Evolutionary conservation across 2,329 filamentous ascomycete genomes (phyloP), one percentile per base, ranked within the genome.

Genomic region (Botrytis fabae): DNA sequence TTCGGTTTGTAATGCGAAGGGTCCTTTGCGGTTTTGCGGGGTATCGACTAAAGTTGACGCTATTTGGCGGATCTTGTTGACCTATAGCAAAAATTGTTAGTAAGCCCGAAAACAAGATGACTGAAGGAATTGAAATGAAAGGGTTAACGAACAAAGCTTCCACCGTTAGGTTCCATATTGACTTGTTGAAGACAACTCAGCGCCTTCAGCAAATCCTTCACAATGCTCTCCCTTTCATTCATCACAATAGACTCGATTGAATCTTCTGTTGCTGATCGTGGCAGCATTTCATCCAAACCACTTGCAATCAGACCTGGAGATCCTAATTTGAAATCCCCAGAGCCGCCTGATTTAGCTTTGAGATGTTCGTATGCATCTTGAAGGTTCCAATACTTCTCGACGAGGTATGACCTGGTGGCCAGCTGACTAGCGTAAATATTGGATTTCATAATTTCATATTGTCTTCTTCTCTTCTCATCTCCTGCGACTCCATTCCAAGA

Each of bases 361-460:
- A 86, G 83, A 28, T 83, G 80, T 60, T 88, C 83, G 77, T 91
- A 88, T 1, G 90, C 88, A 70, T 94, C 92, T 54, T 90, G 89
- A 1, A 96, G 85, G 77, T 90, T 90, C 81, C 93, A 93, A 82
- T 95, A 97, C 76, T 94, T 91, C 81, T 97, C 93, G 0, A 97
- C 93, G 73, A 95, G 90, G 80, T 94, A 95, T 0, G 93, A 95
- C 38, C 94, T 88, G 0, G 93, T 97, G 3, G 91, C 90, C 16
- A 97, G 85, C 78, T 94, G 92, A 9, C 92, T 95, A 2, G 91
- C 90, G 79, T 95, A 94, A 57, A 97, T 93, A 81, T 97, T 97
- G 10, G 93, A 93, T 80, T 97, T 97, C 81, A 97, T 94, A 44
- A 97, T 96, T 82, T 97, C 94, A 76, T 91, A 94, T 80, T 96